Evolutionary conservation across 148 eudicot genomes (phyloP), one percentile per base, ranked within the genome.

Genomic region (Chenopodium album): DNA sequence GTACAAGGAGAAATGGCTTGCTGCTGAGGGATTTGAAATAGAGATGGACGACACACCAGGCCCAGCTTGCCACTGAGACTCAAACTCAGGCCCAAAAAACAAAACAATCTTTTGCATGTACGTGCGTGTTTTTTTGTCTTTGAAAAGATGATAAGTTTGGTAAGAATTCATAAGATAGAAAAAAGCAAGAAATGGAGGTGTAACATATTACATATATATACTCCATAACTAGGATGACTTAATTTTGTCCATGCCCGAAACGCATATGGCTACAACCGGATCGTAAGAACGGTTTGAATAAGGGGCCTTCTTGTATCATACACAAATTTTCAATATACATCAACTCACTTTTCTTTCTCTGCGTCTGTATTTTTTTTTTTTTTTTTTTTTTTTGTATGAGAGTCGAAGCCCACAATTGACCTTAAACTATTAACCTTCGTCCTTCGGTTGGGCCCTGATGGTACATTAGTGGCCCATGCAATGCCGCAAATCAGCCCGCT

Each of bases 1-100:
- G 14, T 85, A 85, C 78, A 85, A 85, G 81, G 88, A 85, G 6
- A 82, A 82, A 19, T 82, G 85, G 85, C 81, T 85, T 3, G 85
- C 74, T 13, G 88, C 71, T 62, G 83, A 79, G 63, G 88, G 88
- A 0, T 85, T 82, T 54, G 85, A 85, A 47, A 41, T 85, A 2
- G 88, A 85, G 52, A 48, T 85, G 82, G 87, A 85, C 2, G 87
- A 85, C 48, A 59, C 81, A 23, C n/a, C 75, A 0, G 87, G 78
- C 0, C 84, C 84, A 28, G 19, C 29, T 0, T 64, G 81, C 47
- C 87, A 85, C 65, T 85, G 48, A 85, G 31, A 26, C 26, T 26
- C 26, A 26, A 26, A 26, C 26, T 26, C 26, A 26, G 26, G 26
- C 26, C 26, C 26, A 26, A 26, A 26, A 26, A 26, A 26, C 26